phyloP scores from a whole-genome alignment of 371 early-diverging fungal species.

The Apophysomyces sp. region DNA sequence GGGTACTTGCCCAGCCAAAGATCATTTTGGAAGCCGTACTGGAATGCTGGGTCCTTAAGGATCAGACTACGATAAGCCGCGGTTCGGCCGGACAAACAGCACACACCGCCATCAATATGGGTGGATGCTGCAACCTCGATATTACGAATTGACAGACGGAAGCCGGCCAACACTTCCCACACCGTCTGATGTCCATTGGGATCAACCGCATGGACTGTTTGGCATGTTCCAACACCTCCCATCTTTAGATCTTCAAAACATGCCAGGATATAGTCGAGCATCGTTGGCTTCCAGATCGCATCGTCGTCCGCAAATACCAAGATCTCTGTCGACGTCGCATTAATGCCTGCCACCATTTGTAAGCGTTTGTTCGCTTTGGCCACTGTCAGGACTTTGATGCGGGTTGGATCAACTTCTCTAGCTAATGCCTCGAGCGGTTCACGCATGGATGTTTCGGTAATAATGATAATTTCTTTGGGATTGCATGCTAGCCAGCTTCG shows the following conservation, averaged over 20 bases:
- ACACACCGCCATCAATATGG: slow-evolving; percentile 78
- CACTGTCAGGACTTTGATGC: slow-evolving; percentile 55
- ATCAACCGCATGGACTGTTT: slow-evolving; percentile 35
- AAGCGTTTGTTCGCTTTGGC: slow-evolving; percentile 67
- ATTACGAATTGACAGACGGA: slow-evolving; percentile 70
- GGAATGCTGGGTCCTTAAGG: slow-evolving; percentile 74
- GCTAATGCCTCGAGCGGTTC: slow-evolving; percentile 52
- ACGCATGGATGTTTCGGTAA: slow-evolving; percentile 57
- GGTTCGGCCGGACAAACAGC: slow-evolving; percentile 77
- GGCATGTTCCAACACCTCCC: slow-evolving; percentile 77
- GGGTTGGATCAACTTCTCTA: slow-evolving; percentile 38
- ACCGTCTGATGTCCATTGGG: slow-evolving; percentile 64
- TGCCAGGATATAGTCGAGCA: slow-evolving; percentile 66
- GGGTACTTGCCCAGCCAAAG: slow-evolving; percentile 73
- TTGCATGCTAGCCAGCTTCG: slow-evolving; percentile 65
- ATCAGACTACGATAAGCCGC: slow-evolving; percentile 75
- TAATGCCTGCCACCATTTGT: slow-evolving; percentile 74
- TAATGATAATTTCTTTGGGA: slow-evolving; percentile 65
- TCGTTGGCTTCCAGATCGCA: slow-evolving; percentile 69
- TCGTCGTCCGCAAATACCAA: slow-evolving; percentile 79
- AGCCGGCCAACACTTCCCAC: slow-evolving; percentile 76
- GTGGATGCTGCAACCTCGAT: slow-evolving; percentile 77
- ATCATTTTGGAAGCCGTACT: slow-evolving; percentile 69
- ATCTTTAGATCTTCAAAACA: slow-evolving; percentile 74
- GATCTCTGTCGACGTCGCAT: slow-evolving; percentile 64